Evolutionary conservation across 495 filamentous ascomycete genomes (phyloP), one percentile per base, ranked within the genome.

Genomic region (Aspergillus steynii): DNA sequence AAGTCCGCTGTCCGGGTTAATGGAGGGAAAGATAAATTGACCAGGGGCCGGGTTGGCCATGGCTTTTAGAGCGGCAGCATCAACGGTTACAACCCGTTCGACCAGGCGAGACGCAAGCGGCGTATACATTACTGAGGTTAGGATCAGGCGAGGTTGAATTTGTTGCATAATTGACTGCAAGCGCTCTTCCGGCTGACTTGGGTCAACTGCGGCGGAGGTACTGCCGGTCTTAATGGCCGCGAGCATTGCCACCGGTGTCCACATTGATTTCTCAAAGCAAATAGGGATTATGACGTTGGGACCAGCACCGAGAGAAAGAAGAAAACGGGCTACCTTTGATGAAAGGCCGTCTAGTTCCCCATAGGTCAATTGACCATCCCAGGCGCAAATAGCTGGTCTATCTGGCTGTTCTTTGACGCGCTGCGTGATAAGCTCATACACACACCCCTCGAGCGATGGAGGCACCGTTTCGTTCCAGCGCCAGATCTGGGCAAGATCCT

Each of bases 211-310:
- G n/a, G 66, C 54, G 14, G 50, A 59, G 9, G 60, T 71, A 3
- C 68, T 79, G 29, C 83, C 82, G 14, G 83, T 69, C 56, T 83
- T 82, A 66, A 84, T 77, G 29, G 84, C 71, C 25, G 73, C 82
- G 15, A 85, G 62, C 0, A 84, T 72, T 0, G 80, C 78, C 15
- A 85, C 74, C 20, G 82, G 66, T 4, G 80, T 81, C 80, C 78
- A 80, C 53, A 71, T 67, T 0, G 76, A 77, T 55, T 81, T 82
- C 31, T 81, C 75, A 56, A 80, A 80, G 60, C 73, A 80, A 15
- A 79, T 52, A 5, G 75, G 74, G 27, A 82, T 72, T 42, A 78
- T 57, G 9, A 63, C 67, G 29, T 70, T 73, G 12, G 67, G 56
- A 20, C 72, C 66, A 20, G 76, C 67, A 6, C 72, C 74, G 34